Percentiles rank a stretch among this genome's conserved stretches.
Conservation (phyloP, 148 eudicot species). For the Chenopodium suecicum region DNA sequence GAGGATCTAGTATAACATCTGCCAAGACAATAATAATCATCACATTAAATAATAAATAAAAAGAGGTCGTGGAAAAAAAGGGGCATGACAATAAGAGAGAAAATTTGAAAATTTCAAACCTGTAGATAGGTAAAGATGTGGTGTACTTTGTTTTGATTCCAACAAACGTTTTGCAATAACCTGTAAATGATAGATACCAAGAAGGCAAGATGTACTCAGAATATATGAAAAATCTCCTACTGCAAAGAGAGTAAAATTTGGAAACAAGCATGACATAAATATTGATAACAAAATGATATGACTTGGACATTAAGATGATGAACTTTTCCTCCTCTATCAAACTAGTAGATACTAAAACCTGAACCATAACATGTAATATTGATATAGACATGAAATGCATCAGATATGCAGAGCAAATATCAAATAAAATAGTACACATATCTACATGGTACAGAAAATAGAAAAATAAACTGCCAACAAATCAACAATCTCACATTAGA, state of each 20-base stretch:
- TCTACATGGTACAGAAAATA: background rate
- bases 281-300: background rate
- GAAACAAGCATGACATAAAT: background rate
- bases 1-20: conserved; percentile 94
- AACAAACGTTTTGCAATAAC: conserved; percentile 86
- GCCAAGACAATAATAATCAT: conserved; percentile 22
- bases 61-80: background rate
- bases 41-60: background rate
- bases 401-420: background rate
- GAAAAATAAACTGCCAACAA: background rate
- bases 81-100: background rate
- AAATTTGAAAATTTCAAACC: conserved; percentile 36
- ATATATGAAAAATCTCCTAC: background rate
- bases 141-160: conserved; percentile 91
- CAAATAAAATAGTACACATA: background rate
- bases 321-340: background rate
- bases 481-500: background rate
- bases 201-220: background rate
- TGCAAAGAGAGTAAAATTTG: background rate
- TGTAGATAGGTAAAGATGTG: conserved; percentile 82
- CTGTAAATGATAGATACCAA: conserved; percentile 32
- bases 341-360: background rate
- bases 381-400: background rate
- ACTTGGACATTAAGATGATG: background rate
- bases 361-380: background rate